Evolutionary conservation across 1,139 yeast species (phyloP), one percentile per base, ranked within the genome.

Genomic region (Nematodospora anomalae): DNA sequence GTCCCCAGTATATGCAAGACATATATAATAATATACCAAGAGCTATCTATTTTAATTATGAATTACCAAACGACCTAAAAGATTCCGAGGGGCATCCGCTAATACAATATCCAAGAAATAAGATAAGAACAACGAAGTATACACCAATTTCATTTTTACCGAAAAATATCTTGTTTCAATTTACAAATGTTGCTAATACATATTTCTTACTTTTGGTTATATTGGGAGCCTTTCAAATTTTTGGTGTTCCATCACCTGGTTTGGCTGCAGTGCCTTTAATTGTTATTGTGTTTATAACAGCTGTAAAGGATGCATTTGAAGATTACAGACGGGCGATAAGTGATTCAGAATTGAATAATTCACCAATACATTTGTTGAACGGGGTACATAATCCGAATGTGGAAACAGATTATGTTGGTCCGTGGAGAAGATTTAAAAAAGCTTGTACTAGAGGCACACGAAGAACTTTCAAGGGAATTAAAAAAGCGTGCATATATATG

Each of bases 111-210:
- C 81, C 95, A 3, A 75, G 96, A 57, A 92, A 92, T 66, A 92
- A 92, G 61, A 88, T 92, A 51, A 82, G 97, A 66, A 90, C 98
- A 1, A 89, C 98, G 4, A 90, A 89, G 62, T 92, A 92, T 60
- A 90, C 97, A 7, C 96, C 97, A 4, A 56, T 92, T 34, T 69
- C 94, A 4, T 92, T 92, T 52, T 55, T 92, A 30, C 97, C 97
- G 10, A 89, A 88, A 61, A 90, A 92, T 59, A 60, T 92, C 32
- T 58, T 69, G 40, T 74, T 72, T 47, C 97, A 92, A 63, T 90
- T 92, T 60, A 80, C 79, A 43, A 92, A 90, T 57, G 80, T 90
- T 47, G 98, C 98, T 36, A 92, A 92, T 61, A 64, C 83, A 33
- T 92, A 88, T 67, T 92, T 92, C 73, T 68, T 92, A 57, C 62